Evolutionary conservation across 2,329 filamentous ascomycete species (phyloP).

Genomic region (Arthrobotrys sphaeroides): DNA sequence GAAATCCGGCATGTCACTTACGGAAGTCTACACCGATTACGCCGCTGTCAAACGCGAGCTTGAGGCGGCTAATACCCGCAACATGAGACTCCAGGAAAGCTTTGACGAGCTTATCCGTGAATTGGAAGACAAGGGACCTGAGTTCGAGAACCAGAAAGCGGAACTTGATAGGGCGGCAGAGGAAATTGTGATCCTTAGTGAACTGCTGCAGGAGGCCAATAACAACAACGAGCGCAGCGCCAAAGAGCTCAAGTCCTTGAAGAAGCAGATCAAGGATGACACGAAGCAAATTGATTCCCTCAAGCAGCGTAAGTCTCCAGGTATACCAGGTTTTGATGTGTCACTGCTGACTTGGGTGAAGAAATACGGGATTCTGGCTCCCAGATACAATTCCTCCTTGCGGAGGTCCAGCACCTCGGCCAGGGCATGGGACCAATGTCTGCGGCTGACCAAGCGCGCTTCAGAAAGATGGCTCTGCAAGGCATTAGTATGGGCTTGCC

Average conservation of each 20-base stretch:
- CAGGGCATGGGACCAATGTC: conserved; percentile 78
- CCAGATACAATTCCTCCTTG: conserved; percentile 88
- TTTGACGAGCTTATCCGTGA: conserved; percentile 87
- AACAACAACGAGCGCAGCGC: conserved; percentile 58
- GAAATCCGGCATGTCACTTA: conserved; percentile 62
- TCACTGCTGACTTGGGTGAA: conserved; percentile 23
- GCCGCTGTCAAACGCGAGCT: conserved; percentile 72
- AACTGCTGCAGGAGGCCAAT: conserved; percentile 73
- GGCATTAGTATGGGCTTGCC: conserved; percentile 75
- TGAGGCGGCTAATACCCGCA: conserved; percentile 76
- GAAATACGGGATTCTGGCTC: conserved; percentile 86
- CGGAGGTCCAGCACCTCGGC: conserved; percentile 84
- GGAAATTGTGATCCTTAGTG: conserved; percentile 85
- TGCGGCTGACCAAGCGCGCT: conserved; percentile 75
- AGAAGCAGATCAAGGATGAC: conserved; percentile 73
- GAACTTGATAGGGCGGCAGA: conserved; percentile 82
- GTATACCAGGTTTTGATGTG: background rate
- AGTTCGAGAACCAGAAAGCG: conserved; percentile 82
- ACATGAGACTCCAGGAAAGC: conserved; percentile 76
- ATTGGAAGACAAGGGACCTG: conserved; percentile 84
- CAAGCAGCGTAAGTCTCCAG: conserved; percentile 68
- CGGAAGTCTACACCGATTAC: conserved; percentile 72
- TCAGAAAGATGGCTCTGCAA: conserved; percentile 79
- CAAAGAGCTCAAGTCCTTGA: conserved; percentile 80
- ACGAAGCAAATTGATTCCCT: conserved; percentile 77